Base-by-base conservation (phyloP, 2,329 filamentous ascomycete species). In the Penicillium brevicompactum region DNA sequence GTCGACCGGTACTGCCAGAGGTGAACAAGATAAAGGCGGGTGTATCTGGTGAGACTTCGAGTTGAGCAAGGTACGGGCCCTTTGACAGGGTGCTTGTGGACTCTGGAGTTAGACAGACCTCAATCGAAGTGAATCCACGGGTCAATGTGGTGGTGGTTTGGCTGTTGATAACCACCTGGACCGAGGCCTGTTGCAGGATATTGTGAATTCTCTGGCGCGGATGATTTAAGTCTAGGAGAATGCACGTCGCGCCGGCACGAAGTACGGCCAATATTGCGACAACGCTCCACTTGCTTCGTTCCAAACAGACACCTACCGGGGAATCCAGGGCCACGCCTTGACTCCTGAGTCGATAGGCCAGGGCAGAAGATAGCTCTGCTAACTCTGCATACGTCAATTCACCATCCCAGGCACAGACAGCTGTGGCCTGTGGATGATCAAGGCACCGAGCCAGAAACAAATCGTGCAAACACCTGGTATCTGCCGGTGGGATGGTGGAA, bases 401-500 rank as follows among this genome's bases (percentile, higher is more conserved):
- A n/a, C 67, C 68, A 51, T 70, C 67, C 66, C 66, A 71, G 11
- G 68, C 60, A 21, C 32, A 55, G 6, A 70, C 58, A n/a, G 66
- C 68, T 5, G 53, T 49, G 5, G 63, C 57, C 22, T 53, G 13
- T 8, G 58, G 58, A 11, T 4, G 16, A 45, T 41, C 11, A 22
- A 37, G 32, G 13, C 16, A 46, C 18, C 34, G 11, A 14, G 13
- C n/a, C 38, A 18, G 38, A 11, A 16, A 31, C n/a, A 18, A 8
- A 8, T 41, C 38, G 18, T 41, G 4, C 5, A 41, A 8, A 11
- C 14, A 18, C n/a, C n/a, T 9, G 5, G 6, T 4, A 7, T 16
- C 38, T 16, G 38, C 38, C 5, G n/a, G n/a, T 16, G 38, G 43
- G 5, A 51, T 41, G 2, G 45, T 7, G 2, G 47, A 5, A 18